Percentiles rank a stretch among this genome's conserved stretches.
These are phyloP conservation scores for Solanum sitiens DNA, from an alignment of 257 asterid species.

Conservation along the genomic window DNA sequence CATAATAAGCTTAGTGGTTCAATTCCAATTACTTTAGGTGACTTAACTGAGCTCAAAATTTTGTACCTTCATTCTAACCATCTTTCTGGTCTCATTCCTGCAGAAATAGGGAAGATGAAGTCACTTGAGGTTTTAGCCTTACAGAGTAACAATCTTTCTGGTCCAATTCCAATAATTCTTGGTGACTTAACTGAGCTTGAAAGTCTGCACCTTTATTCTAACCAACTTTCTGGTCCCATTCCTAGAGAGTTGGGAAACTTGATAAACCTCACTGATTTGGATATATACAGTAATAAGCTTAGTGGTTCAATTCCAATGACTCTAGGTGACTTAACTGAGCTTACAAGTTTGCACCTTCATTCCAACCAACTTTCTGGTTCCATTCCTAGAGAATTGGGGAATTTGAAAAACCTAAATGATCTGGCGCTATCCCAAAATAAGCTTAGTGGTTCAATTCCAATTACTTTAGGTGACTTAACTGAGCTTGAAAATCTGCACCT, in stretches of 20 bases:
- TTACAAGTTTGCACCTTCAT: rapidly evolving
- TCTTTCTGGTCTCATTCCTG: slow-evolving; percentile 2
- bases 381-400: neutral
- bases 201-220: too few relatives aligned
- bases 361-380: neutral
- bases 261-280: too few relatives aligned
- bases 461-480: neutral
- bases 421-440: rapidly evolving
- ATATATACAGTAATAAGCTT: too few relatives aligned
- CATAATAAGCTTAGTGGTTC: neutral
- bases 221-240: too few relatives aligned
- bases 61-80: neutral
- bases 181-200: too few relatives aligned
- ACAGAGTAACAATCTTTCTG: too few relatives aligned
- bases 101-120: neutral
- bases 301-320: neutral
- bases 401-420: neutral
- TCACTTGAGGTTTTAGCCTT: too few relatives aligned
- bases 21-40: neutral
- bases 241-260: too few relatives aligned
- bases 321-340: neutral
- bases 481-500: neutral
- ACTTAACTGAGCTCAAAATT: neutral
- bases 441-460: neutral
- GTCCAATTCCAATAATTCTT: too few relatives aligned